These are phyloP conservation scores for Hanseniaspora lachancei DNA, from an alignment of 805 yeast genomes.

Conservation along the genomic window DNA sequence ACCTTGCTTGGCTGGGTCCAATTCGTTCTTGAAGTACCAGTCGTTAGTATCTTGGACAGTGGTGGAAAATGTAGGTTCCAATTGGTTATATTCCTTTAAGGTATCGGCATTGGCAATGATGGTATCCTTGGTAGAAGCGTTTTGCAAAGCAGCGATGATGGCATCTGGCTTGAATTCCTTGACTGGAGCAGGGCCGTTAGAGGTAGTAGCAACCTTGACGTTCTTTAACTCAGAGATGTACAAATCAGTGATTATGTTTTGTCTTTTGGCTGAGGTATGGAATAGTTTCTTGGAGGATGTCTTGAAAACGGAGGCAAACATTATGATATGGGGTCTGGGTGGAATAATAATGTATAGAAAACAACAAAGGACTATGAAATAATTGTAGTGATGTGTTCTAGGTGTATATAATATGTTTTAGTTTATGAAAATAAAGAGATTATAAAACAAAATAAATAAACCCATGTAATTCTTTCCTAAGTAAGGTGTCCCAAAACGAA, in stretches of 20 bases:
- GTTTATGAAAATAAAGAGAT: no score
- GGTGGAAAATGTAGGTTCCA: constrained; percentile 30
- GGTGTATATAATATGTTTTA: no score
- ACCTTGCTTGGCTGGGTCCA: constrained; percentile 37
- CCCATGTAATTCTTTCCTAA: no score
- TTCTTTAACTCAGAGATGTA: constrained; percentile 77
- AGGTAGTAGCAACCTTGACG: constrained; percentile 70
- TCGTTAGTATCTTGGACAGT: constrained; percentile 34
- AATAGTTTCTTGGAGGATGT: constrained; percentile 11
- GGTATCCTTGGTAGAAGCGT: constrained; percentile 40
- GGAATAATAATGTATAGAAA: neutral
- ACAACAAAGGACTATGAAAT: neutral
- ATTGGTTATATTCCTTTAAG: constrained; percentile 39
- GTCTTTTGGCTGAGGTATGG: constrained; percentile 24
- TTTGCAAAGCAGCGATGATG: constrained; percentile 61
- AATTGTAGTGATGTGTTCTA: neutral
- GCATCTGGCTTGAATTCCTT: constrained; percentile 73
- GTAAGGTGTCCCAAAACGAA: no score
- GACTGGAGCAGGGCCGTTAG: constrained; percentile 67
- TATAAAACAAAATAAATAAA: no score
- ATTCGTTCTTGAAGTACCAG: constrained; percentile 71
- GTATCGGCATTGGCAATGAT: constrained; percentile 73
- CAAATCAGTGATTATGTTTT: constrained; percentile 63
- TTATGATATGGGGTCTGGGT: neutral
- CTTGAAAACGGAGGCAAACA: constrained; percentile 7